Percentiles rank a stretch among this genome's conserved stretches.
These are phyloP conservation scores for Talaromyces pinophilus DNA, from an alignment of 2,329 filamentous ascomycete species.

Conservation along the genomic window DNA sequence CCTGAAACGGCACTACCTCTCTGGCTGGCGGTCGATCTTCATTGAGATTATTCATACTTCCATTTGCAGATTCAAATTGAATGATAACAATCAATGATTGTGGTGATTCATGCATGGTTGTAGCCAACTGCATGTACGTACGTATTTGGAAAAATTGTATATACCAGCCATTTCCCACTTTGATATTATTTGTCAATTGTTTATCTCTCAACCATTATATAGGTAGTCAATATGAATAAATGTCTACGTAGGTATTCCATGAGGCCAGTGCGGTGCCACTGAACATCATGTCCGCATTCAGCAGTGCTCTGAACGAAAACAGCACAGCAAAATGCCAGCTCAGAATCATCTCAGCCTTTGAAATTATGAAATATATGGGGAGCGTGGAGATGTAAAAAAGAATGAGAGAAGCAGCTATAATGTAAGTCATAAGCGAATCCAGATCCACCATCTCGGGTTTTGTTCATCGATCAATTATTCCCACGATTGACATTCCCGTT, in stretches of 20 bases:
- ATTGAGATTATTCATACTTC: neutral
- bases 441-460: constrained; percentile 5
- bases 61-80: neutral
- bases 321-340: constrained; percentile 6
- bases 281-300: constrained; percentile 12
- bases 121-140: neutral
- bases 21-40: neutral
- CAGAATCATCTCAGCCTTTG: neutral
- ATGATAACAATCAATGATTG: neutral
- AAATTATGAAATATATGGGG: neutral
- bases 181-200: neutral
- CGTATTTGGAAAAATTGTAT: neutral
- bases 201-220: neutral
- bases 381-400: neutral
- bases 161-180: neutral
- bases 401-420: neutral
- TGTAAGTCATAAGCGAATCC: neutral
- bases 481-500: neutral
- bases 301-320: neutral
- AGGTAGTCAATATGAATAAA: neutral
- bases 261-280: constrained; percentile 11
- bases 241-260: neutral
- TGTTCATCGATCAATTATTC: neutral
- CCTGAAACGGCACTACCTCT: constrained; percentile 10
- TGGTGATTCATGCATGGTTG: neutral